These are phyloP conservation scores for Paramyrothecium sp. DNA, from an alignment of 2,329 filamentous ascomycete species.

Conservation along the genomic window DNA sequence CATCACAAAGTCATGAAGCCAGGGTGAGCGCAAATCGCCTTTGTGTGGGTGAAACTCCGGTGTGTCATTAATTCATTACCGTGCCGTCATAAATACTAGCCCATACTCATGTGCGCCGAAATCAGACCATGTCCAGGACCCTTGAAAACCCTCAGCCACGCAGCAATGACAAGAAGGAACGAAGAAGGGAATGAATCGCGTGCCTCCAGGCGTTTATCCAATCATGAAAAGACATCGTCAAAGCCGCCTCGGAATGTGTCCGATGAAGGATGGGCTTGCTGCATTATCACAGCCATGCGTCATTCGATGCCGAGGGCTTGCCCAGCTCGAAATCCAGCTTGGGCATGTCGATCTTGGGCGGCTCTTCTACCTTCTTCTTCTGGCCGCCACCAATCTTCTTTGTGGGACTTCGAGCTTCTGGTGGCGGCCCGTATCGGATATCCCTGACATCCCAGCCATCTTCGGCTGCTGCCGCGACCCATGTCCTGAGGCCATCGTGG, in stretches of 20 bases:
- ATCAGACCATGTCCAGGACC: background rate
- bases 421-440: constrained; percentile 70
- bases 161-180: constrained; percentile 16
- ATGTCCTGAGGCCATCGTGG: constrained; percentile 83
- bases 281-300: constrained; percentile 25
- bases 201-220: background rate
- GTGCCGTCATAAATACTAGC: constrained; percentile 28
- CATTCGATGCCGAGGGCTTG: constrained; percentile 23
- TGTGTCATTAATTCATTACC: constrained; percentile 38
- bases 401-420: constrained; percentile 25
- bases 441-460: constrained; percentile 85
- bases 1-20: too few relatives aligned
- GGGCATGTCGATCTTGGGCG: constrained; percentile 62
- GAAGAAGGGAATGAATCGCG: constrained; percentile 9
- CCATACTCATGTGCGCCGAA: background rate
- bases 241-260: too few relatives aligned
- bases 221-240: background rate
- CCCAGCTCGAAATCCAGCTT: constrained; percentile 50
- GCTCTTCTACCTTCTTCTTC: constrained; percentile 50
- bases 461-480: constrained; percentile 82
- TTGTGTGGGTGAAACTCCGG: constrained; percentile 14
- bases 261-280: too few relatives aligned
- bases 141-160: constrained; percentile 10
- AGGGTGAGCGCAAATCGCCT: too few relatives aligned
- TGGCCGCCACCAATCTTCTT: constrained; percentile 30